These are phyloP conservation scores for Bipolaris bicolor DNA, from an alignment of 2,329 filamentous ascomycete species.

Conservation along the genomic window DNA sequence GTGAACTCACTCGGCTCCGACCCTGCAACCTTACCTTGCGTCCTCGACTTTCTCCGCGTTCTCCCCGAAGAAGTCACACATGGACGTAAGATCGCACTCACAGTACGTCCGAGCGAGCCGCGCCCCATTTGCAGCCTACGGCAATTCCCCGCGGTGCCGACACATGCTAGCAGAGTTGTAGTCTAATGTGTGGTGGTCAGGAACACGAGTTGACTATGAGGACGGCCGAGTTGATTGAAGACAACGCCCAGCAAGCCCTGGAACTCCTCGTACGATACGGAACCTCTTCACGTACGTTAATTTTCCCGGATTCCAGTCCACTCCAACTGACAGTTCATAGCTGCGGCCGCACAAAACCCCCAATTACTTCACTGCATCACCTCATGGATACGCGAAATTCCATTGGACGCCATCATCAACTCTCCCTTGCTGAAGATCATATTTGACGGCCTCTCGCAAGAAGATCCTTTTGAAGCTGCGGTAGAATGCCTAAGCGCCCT, in stretches of 20 bases:
- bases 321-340: conserved; percentile 45
- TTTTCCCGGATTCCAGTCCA: neutral
- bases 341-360: conserved; percentile 79
- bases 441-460: conserved; percentile 75
- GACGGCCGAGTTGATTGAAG: conserved; percentile 86
- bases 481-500: conserved; percentile 93
- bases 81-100: conserved; percentile 98
- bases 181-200: conserved; percentile 60
- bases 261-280: conserved; percentile 87
- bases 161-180: conserved; percentile 46
- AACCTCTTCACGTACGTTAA: conserved; percentile 79
- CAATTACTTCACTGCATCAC: conserved; percentile 94
- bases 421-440: conserved; percentile 84
- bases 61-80: conserved; percentile 98
- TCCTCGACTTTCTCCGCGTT: conserved; percentile 95
- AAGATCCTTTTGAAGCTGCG: conserved; percentile 81
- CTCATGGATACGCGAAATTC: conserved; percentile 94
- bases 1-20: conserved; percentile 78
- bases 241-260: conserved; percentile 89
- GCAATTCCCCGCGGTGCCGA: conserved; percentile 45
- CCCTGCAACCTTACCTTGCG: conserved; percentile 79
- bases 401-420: conserved; percentile 79
- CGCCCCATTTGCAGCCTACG: conserved; percentile 47
- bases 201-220: conserved; percentile 91
- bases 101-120: conserved; percentile 78